Evolutionary conservation across 345 rosid genomes (phyloP).

Genomic region (Psidium guajava): DNA sequence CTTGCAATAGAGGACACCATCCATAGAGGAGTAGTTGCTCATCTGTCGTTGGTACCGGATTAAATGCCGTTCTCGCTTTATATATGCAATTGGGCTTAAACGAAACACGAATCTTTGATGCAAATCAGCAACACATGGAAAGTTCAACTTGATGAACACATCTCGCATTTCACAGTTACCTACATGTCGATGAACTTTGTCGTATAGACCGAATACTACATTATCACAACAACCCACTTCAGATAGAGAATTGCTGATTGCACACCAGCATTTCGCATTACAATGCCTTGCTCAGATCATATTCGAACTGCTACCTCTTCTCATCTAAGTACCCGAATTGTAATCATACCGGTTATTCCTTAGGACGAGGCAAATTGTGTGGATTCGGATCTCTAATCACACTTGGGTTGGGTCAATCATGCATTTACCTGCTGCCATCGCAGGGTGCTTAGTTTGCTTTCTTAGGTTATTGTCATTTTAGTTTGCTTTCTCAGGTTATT

Average conservation of each 20-base stretch:
- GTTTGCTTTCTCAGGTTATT: neutral
- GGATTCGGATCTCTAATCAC: neutral
- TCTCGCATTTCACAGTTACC: neutral
- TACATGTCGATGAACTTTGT: neutral
- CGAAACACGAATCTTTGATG: neutral
- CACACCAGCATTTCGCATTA: neutral
- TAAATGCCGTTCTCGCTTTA: neutral
- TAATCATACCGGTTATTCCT: neutral
- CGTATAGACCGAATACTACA: neutral
- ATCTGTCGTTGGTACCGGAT: conserved; percentile 26
- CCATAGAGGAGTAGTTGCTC: conserved; percentile 99
- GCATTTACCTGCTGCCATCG: neutral
- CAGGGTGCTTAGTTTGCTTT: neutral
- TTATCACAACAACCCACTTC: neutral
- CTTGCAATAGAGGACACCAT: conserved; percentile 94
- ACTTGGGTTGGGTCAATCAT: neutral
- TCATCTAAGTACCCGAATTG: neutral
- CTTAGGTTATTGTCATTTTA: neutral
- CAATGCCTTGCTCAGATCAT: neutral
- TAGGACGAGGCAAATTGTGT: neutral
- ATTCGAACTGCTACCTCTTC: neutral
- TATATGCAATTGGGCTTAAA: neutral
- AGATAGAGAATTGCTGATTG: neutral
- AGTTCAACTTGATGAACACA: neutral
- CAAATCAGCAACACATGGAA: neutral